These are phyloP conservation scores for Deinandra increscens DNA, from an alignment of 129 eudicot species.

Conservation along the genomic window DNA sequence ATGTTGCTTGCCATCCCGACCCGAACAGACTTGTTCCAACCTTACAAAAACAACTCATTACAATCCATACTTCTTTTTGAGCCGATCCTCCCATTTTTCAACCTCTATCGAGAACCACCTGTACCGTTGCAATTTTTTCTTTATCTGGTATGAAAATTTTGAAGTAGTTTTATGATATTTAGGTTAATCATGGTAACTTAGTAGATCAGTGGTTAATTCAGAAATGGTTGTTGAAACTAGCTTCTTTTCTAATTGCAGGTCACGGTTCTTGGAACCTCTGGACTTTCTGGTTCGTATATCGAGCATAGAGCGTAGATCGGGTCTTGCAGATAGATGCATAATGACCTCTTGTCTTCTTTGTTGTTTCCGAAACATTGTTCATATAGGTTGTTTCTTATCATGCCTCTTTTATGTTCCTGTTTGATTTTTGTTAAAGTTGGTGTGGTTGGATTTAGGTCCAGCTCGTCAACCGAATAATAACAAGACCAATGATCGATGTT, in stretches of 20 bases:
- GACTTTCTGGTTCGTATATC: constrained; percentile 87
- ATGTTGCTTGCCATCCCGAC: neutral
- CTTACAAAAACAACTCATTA: neutral
- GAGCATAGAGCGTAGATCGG: constrained; percentile 68
- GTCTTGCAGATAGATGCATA: constrained; percentile 18
- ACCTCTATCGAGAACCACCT: too few species aligned
- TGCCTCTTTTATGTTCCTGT: neutral
- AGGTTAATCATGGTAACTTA: constrained; percentile 1
- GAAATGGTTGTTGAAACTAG: constrained; percentile 4
- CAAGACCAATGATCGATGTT: constrained; percentile 10
- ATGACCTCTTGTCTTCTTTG: constrained; percentile 17
- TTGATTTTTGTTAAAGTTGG: constrained; percentile 21
- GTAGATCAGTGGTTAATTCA: neutral
- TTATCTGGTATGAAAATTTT: neutral
- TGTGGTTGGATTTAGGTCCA: constrained; percentile 30
- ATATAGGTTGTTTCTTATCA: constrained; percentile 19
- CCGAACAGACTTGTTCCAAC: neutral
- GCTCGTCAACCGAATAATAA: constrained; percentile 30
- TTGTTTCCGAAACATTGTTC: constrained; percentile 28
- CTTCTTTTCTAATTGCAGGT: constrained; percentile 54
- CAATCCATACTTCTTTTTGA: neutral
- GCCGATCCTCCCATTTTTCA: neutral
- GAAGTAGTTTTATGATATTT: neutral
- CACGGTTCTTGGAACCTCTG: constrained; percentile 92
- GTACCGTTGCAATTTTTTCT: too few species aligned